These are phyloP conservation scores for Dactylonectria estremocensis DNA, from an alignment of 2,329 filamentous ascomycete species.

Conservation along the genomic window DNA sequence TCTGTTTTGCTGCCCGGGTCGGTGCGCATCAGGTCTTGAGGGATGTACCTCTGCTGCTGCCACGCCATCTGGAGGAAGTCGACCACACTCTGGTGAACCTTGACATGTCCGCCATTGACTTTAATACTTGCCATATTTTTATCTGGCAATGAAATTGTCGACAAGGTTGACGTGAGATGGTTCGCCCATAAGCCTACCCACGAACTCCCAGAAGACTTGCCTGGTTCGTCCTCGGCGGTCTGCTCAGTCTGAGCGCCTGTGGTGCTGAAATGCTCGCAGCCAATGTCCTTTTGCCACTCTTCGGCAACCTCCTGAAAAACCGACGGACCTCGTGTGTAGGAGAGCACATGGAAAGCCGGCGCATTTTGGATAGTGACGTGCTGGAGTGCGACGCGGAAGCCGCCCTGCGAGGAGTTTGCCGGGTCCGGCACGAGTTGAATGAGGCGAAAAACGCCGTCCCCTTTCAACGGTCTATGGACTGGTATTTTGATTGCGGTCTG, in stretches of 20 bases:
- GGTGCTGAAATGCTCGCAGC: conserved; percentile 2
- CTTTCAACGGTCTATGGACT: neutral
- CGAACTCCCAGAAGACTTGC: neutral
- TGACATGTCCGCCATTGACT: neutral
- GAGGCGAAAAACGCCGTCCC: neutral
- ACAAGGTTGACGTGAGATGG: neutral
- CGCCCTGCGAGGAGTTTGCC: neutral
- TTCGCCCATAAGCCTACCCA: neutral
- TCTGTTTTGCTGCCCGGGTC: neutral
- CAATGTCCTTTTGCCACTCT: neutral
- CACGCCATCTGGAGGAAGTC: conserved; percentile 13
- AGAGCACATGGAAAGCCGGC: conserved; percentile 1
- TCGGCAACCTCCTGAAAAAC: neutral
- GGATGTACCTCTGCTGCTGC: neutral
- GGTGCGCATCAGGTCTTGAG: neutral
- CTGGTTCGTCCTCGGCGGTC: neutral
- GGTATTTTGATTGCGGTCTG: neutral
- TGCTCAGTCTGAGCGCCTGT: neutral
- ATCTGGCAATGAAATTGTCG: neutral
- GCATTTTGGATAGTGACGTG: neutral
- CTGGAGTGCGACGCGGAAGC: neutral
- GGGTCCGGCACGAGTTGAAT: conserved; percentile 10
- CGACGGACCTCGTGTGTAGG: neutral
- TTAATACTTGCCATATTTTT: neutral
- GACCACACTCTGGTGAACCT: neutral